These are phyloP conservation scores for Leccinum subspadiceum DNA, from an alignment of 1,284 basidiomycete genomes.

Conservation along the genomic window DNA sequence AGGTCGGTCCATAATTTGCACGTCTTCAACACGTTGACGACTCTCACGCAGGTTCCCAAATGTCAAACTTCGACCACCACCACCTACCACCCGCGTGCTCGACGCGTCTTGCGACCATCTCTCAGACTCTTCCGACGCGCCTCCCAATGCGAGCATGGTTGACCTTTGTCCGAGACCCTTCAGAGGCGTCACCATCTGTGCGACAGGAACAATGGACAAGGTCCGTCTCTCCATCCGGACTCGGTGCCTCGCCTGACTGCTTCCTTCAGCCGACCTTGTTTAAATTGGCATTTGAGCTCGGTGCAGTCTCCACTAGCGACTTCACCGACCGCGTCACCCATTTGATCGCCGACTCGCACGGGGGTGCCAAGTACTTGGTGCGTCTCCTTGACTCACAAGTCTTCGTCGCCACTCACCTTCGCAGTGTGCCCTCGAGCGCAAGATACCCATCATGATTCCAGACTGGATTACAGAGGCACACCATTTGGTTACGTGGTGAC, in stretches of 20 bases:
- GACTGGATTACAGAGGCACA: conserved; percentile 67
- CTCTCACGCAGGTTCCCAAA: conserved; percentile 57
- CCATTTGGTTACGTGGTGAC: conserved; percentile 74
- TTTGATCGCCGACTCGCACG: conserved; percentile 66
- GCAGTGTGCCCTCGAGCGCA: conserved; percentile 72
- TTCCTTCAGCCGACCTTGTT: conserved; percentile 58
- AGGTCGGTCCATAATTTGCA: conserved; percentile 31
- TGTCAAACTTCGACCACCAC: conserved; percentile 70
- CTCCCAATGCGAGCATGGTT: conserved; percentile 36
- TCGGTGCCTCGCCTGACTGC: background rate
- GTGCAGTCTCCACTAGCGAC: conserved; percentile 61
- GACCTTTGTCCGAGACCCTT: conserved; percentile 68
- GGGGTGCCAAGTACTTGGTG: conserved; percentile 76
- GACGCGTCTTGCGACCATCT: conserved; percentile 20
- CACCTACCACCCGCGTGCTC: background rate
- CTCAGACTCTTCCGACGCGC: conserved; percentile 29
- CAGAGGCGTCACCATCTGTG: conserved; percentile 61
- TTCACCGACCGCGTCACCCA: conserved; percentile 82
- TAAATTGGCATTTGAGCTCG: conserved; percentile 72
- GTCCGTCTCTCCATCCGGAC: conserved; percentile 33
- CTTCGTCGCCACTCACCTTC: conserved; percentile 6
- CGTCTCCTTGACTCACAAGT: conserved; percentile 17
- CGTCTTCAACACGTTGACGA: background rate
- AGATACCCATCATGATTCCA: conserved; percentile 70
- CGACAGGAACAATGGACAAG: conserved; percentile 72